phyloP scores from a whole-genome alignment of 2,329 filamentous ascomycete genomes.

The Colletotrichum sp. region DNA sequence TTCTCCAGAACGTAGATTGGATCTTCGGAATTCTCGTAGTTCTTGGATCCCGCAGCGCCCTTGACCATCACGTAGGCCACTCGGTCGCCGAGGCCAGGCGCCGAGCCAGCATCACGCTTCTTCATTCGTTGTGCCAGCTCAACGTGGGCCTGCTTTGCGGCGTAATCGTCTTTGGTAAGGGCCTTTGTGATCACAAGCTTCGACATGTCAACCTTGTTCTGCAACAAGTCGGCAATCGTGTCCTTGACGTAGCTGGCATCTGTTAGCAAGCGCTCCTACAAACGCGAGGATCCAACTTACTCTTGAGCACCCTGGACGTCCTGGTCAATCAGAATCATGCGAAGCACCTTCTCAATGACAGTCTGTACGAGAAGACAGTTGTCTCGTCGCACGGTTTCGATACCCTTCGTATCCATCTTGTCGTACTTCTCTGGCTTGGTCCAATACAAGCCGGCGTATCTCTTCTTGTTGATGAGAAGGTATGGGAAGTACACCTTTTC shows the following conservation, averaged over 20 bases:
- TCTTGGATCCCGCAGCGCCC: slow-evolving; percentile 86
- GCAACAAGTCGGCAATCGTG: slow-evolving; percentile 90
- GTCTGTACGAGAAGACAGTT: slow-evolving; percentile 96
- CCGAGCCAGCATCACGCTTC: slow-evolving; percentile 94
- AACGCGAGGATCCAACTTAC: slow-evolving; percentile 58
- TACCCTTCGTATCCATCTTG: slow-evolving; percentile 99
- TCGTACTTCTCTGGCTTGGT: slow-evolving; percentile 93
- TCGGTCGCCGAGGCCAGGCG: slow-evolving; percentile 89
- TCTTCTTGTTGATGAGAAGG: slow-evolving; percentile 99
- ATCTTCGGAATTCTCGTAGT: slow-evolving; percentile 97
- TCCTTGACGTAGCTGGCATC: slow-evolving; percentile 85
- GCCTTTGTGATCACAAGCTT: slow-evolving; percentile 99
- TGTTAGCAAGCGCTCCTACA: slow-evolving; percentile 13
- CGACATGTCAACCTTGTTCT: slow-evolving; percentile 99
- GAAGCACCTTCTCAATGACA: slow-evolving; percentile 94
- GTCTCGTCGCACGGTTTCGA: slow-evolving; percentile 95
- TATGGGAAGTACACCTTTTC: slow-evolving; percentile 99
- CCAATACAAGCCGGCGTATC: slow-evolving; percentile 98
- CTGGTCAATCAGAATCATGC: slow-evolving; percentile 94
- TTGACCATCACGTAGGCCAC: slow-evolving; percentile 99
- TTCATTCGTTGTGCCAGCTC: slow-evolving; percentile 96
- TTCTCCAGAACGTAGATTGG: slow-evolving; percentile 97
- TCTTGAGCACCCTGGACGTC: slow-evolving; percentile 91
- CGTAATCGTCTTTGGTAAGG: slow-evolving; percentile 87
- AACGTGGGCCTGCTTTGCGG: slow-evolving; percentile 92